A percentile compares a stretch with the other conserved stretches of the same genome.
phyloP scores from a whole-genome alignment of 192 early-diverging fungal species.

The Fimicolochytrium jonesii region DNA sequence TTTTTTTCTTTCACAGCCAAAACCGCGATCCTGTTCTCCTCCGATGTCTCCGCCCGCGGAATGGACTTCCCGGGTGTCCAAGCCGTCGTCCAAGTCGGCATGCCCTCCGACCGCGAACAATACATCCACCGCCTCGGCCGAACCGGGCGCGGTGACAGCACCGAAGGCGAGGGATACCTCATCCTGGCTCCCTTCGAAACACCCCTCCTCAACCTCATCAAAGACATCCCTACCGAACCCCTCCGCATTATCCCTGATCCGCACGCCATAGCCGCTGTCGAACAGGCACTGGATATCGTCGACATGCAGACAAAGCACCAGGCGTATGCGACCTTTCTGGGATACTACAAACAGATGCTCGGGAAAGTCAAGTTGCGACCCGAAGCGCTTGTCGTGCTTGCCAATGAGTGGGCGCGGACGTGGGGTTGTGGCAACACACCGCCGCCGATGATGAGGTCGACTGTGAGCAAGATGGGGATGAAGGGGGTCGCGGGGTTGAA shows the following conservation, averaged over 20 bases:
- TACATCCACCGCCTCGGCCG: constrained; percentile 76
- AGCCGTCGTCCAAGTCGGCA: constrained; percentile 72
- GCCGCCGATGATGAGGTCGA: constrained; percentile 23
- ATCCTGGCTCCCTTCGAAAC: constrained; percentile 69
- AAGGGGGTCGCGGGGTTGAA: constrained; percentile 30
- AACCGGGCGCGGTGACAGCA: constrained; percentile 92
- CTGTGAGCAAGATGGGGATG: constrained; percentile 39
- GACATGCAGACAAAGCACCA: constrained; percentile 6
- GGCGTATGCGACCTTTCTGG: constrained; percentile 21
- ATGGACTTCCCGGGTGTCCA: constrained; percentile 89
- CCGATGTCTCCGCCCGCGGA: constrained; percentile 91
- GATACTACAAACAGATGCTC: constrained; percentile 21
- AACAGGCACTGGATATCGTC: not conserved
- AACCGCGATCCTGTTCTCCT: constrained; percentile 76
- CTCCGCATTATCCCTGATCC: no score
- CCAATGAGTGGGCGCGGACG: constrained; percentile 14
- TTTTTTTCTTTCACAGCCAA: no score
- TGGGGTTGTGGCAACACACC: constrained; percentile 8
- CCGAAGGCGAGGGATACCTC: constrained; percentile 73
- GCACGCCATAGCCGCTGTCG: no score
- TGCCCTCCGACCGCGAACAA: constrained; percentile 73
- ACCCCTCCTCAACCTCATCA: not conserved
- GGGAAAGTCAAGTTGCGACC: constrained; percentile 14
- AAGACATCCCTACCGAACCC: not conserved
- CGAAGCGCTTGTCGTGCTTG: constrained; percentile 13